Evolutionary conservation across 1,284 basidiomycete genomes (phyloP).

Genomic region (Sporisorium exsertum): DNA sequence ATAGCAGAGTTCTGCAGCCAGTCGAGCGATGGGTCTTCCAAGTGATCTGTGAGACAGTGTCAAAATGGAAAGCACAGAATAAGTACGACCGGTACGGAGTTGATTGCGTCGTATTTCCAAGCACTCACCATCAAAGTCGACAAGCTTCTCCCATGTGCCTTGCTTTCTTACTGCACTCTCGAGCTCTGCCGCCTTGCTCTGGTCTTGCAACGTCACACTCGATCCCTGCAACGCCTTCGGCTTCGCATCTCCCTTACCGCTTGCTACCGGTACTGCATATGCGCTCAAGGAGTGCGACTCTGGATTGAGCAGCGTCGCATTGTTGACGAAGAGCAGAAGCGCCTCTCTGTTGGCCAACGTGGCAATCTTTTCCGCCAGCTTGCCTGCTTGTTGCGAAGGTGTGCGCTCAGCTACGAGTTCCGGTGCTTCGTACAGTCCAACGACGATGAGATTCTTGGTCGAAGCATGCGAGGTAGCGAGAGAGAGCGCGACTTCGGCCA

Average conservation of each 20-base stretch:
- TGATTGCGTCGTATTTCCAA: not conserved
- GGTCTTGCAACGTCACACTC: constrained; percentile 18
- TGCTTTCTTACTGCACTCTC: constrained; percentile 25
- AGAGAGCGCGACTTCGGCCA: constrained; percentile 41
- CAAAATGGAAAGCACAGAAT: constrained; percentile 2
- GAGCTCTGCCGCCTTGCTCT: constrained; percentile 15
- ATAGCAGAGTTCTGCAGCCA: constrained; percentile 45
- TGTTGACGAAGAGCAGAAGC: constrained; percentile 37
- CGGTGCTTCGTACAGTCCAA: constrained; percentile 50
- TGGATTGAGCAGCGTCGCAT: constrained; percentile 24
- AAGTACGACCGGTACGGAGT: not conserved
- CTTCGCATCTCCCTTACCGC: constrained; percentile 15
- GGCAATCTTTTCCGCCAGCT: constrained; percentile 41
- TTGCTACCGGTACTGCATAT: constrained; percentile 13
- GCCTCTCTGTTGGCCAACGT: constrained; percentile 19
- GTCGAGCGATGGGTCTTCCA: constrained; percentile 41
- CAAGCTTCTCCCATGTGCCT: constrained; percentile 26
- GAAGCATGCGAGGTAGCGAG: constrained; percentile 33
- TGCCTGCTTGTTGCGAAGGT: constrained; percentile 30
- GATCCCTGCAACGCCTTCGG: constrained; percentile 18
- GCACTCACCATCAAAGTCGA: constrained; percentile 50
- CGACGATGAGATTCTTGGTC: constrained; percentile 15
- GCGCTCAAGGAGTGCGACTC: constrained; percentile 17
- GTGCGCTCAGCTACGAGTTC: constrained; percentile 25
- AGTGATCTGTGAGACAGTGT: constrained; percentile 29